Conservation (phyloP, 306 rosid species). For the Astragalus membranaceus region DNA sequence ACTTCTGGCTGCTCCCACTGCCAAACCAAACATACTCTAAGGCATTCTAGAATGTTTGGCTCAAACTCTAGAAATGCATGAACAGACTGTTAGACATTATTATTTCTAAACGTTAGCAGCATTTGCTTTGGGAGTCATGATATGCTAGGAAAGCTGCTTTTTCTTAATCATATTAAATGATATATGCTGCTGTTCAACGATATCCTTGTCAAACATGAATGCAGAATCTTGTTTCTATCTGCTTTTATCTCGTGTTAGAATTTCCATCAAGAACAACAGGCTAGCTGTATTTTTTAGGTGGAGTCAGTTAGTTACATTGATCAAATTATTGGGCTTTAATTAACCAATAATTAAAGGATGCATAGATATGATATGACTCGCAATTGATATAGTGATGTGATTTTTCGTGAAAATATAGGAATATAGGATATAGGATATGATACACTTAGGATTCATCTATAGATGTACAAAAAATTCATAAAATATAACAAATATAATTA, state of each 20-base stretch:
- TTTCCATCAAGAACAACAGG: neutral
- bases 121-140: neutral
- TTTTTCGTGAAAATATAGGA: too few species aligned
- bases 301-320: neutral
- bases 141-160: neutral
- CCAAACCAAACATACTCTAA: too few species aligned
- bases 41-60: neutral
- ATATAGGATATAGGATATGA: too few species aligned
- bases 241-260: neutral
- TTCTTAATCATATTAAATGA: neutral
- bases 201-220: neutral
- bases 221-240: neutral
- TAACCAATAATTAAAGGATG: too few species aligned
- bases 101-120: neutral
- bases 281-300: neutral
- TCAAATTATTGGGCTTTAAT: neutral
- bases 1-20: too few species aligned
- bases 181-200: neutral
- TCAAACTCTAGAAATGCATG: neutral
- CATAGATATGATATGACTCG: too few species aligned
- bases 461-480: too few species aligned
- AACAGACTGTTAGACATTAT: neutral
- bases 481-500: too few species aligned
- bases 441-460: too few species aligned
- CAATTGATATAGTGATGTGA: too few species aligned